These are phyloP conservation scores for Cavenderia fasciculata DNA, from an alignment of 78 protist species.

Conservation along the genomic window DNA sequence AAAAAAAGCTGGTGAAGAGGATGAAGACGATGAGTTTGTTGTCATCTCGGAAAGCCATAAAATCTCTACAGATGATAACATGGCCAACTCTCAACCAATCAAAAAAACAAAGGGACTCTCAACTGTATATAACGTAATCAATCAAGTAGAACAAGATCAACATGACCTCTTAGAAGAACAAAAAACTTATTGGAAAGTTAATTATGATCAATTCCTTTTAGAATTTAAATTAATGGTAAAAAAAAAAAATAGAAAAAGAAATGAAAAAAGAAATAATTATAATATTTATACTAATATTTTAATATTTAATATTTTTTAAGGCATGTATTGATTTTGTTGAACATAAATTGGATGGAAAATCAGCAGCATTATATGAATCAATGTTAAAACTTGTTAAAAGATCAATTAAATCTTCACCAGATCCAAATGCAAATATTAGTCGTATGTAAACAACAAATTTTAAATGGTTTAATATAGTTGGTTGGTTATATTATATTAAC, in stretches of 20 bases:
- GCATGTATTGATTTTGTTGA: slow-evolving; percentile 65
- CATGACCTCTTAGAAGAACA: slow-evolving; percentile 8
- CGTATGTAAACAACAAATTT: too few species aligned
- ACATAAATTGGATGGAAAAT: slow-evolving; percentile 3
- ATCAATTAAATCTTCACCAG: slow-evolving; percentile 12
- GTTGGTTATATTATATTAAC: too few species aligned
- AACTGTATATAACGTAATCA: not conserved
- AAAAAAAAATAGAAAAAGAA: too few species aligned
- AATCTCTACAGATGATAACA: not conserved
- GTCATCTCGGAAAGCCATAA: too few species aligned
- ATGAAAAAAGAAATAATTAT: too few species aligned
- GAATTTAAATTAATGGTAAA: slow-evolving; percentile 52
- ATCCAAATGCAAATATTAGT: too few species aligned
- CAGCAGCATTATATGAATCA: slow-evolving; percentile 19
- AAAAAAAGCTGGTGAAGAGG: slow-evolving; percentile 22
- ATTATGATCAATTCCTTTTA: slow-evolving; percentile 60
- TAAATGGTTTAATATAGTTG: too few species aligned
- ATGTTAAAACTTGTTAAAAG: slow-evolving; percentile 53
- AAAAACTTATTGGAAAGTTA: slow-evolving; percentile 37
- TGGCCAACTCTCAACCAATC: not conserved
- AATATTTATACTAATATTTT: too few species aligned
- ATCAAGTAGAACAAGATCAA: slow-evolving; percentile 6
- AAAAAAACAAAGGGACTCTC: slow-evolving; percentile 22
- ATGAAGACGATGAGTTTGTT: too few species aligned
- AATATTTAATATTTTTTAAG: too few species aligned